Evolutionary conservation across 352 stramenopile species (phyloP), one percentile per base, ranked within the genome.

Genomic region (Pythium oligandrum): DNA sequence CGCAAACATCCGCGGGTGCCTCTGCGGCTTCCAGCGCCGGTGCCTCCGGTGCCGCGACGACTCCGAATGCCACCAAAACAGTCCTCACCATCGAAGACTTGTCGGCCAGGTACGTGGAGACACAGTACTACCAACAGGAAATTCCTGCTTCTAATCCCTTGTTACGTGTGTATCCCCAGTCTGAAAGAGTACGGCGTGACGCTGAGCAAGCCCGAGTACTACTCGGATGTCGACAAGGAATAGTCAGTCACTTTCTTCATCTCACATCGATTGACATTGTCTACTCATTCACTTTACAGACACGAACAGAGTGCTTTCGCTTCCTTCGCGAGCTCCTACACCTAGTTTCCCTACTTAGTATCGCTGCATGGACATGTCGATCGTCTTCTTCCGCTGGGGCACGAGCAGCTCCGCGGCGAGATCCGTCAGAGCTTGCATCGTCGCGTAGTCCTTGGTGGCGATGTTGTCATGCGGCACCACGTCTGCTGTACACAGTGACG

Each of bases 101-200:
- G 9, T 64, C 77, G 0, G 73, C 75, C 43, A 83, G 70, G 70
- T 79, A 40, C 11, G 55, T 32, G 17, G 17, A 4, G 17, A 26
- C 17, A 26, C 17, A 26, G 17, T 26, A 26, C 17, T 26, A 26
- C 17, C 17, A 26, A 26, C 17, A 26, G 17, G 17, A 26, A 26
- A 26, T 26, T 26, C 17, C 17, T 26, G 17, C 17, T 26, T 26
- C 17, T 26, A 26, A 26, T 26, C 17, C 17, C 17, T 26, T 26
- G 17, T 26, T 26, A 26, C 17, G 17, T 26, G 17, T 26, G 17
- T 26, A 26, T 26, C 17, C 17, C 38, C 39, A 90, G 79, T 57
- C 63, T 93, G 26, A 86, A 86, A 46, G 83, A 93, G 51, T 93
- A 88, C 63, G 79, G 79, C 45, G 61, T 93, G 39, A 90, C 88